Percentiles rank a stretch among this genome's conserved stretches.
Evolutionary conservation across 1,284 basidiomycete species (phyloP).

Genomic region (Wallemia hederae): DNA sequence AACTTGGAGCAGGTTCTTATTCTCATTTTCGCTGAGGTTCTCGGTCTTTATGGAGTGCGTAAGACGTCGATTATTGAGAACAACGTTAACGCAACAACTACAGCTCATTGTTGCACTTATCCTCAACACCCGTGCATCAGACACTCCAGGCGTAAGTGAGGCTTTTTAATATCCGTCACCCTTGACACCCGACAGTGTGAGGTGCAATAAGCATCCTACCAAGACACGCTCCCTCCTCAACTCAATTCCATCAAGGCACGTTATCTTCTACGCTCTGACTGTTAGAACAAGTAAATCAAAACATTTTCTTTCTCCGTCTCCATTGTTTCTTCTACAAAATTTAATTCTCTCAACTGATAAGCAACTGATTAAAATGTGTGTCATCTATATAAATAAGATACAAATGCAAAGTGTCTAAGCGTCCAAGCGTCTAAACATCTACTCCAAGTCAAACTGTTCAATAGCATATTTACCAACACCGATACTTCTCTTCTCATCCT

Average conservation of each 20-base stretch:
- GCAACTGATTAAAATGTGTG: background rate
- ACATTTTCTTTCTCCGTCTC: too few species aligned
- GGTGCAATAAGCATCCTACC: too few species aligned
- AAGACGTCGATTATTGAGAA: background rate
- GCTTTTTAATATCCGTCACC: too few species aligned
- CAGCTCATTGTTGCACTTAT: conserved; percentile 62
- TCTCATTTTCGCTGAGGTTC: conserved; percentile 77
- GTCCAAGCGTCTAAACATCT: background rate
- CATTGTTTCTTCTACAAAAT: background rate
- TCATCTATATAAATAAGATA: background rate
- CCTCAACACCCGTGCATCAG: conserved; percentile 31
- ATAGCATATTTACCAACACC: background rate
- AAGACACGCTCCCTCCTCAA: background rate
- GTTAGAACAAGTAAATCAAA: too few species aligned
- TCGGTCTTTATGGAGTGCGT: conserved; percentile 42
- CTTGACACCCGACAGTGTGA: too few species aligned
- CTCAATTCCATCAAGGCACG: background rate
- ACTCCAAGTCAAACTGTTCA: background rate
- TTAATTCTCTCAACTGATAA: background rate
- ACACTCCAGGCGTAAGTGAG: background rate
- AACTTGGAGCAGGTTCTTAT: conserved; percentile 25
- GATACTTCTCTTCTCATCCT: background rate
- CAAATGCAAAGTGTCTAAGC: background rate
- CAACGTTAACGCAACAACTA: background rate
- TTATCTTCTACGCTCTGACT: too few species aligned